Conservation (phyloP, 768 basidiomycete species). For the Suillus ampliporus region DNA sequence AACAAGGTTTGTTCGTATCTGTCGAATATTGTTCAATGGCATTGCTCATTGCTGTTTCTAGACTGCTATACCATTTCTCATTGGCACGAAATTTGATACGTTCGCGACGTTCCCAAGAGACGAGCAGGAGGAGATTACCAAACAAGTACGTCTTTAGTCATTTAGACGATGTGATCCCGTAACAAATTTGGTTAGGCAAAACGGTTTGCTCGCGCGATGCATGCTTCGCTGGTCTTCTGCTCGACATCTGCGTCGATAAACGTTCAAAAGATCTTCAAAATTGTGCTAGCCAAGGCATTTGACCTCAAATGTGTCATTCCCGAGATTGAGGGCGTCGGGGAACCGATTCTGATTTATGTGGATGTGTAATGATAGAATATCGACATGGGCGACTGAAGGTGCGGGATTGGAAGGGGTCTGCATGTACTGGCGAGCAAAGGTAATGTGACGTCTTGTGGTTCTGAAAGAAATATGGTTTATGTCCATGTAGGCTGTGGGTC, state of each 20-base stretch:
- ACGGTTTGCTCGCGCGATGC: slow-evolving; percentile 98
- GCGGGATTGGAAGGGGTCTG: neutral
- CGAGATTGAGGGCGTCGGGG: slow-evolving; percentile 96
- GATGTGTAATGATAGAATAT: slow-evolving; percentile 51
- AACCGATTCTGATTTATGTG: slow-evolving; percentile 94
- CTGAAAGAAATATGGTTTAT: neutral
- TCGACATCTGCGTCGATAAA: slow-evolving; percentile 99
- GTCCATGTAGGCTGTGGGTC: neutral
- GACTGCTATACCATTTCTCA: slow-evolving; percentile 98
- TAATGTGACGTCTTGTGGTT: neutral
- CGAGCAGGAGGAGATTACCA: slow-evolving; percentile 99
- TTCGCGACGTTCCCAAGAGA: slow-evolving; percentile 95
- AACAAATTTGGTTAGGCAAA: slow-evolving; percentile 68
- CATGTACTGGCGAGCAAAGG: slow-evolving; percentile 1
- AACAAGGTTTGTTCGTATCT: slow-evolving; percentile 76
- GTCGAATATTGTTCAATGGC: neutral
- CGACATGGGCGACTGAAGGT: slow-evolving; percentile 4
- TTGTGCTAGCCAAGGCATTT: slow-evolving; percentile 95
- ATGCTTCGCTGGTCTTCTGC: slow-evolving; percentile 99
- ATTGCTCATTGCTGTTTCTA: slow-evolving; percentile 39
- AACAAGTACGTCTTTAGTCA: slow-evolving; percentile 66
- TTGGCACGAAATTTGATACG: slow-evolving; percentile 98
- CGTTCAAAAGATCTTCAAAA: slow-evolving; percentile 99
- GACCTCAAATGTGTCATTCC: slow-evolving; percentile 99
- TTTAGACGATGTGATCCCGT: slow-evolving; percentile 16